These are phyloP conservation scores for Ilex paraguariensis DNA, from an alignment of 305 asterid species.

Conservation along the genomic window DNA sequence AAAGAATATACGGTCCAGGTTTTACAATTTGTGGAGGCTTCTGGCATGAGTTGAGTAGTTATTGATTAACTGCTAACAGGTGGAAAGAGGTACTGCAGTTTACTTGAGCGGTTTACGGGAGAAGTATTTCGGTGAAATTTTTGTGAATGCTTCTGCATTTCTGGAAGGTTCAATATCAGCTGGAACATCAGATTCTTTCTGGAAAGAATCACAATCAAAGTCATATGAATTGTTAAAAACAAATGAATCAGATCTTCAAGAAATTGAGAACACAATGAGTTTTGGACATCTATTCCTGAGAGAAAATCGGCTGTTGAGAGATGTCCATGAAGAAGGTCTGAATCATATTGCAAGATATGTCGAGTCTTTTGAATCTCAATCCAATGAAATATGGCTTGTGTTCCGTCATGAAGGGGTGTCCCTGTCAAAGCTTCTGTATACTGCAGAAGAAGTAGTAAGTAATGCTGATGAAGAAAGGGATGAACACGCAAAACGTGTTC, in stretches of 20 bases:
- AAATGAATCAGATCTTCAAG: conserved; percentile 35
- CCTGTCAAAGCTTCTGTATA: conserved; percentile 80
- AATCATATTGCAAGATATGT: conserved; percentile 93
- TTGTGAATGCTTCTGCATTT: conserved; percentile 70
- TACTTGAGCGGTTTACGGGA: conserved; percentile 95
- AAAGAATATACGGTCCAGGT: conserved; percentile 5
- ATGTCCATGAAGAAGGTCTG: conserved; percentile 68
- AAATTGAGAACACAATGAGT: conserved; percentile 30
- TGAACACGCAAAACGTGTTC: conserved; percentile 62
- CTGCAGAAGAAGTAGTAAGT: conserved; percentile 74
- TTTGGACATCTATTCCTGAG: conserved; percentile 31
- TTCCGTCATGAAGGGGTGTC: conserved; percentile 93
- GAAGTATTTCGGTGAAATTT: conserved; percentile 92
- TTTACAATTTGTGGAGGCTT: conserved; percentile 18
- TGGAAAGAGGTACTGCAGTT: conserved; percentile 78
- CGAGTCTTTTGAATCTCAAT: conserved; percentile 89
- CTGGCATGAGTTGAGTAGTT: conserved; percentile 19
- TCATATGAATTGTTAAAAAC: conserved; percentile 21
- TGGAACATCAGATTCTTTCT: conserved; percentile 33
- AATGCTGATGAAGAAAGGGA: conserved; percentile 43
- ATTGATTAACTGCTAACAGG: conserved; percentile 44
- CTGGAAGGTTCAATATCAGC: conserved; percentile 51
- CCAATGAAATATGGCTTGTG: conserved; percentile 97
- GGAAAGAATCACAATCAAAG: conserved; percentile 29
- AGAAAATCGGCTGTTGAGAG: conserved; percentile 28